Evolutionary conservation across 805 yeast genomes (phyloP), one percentile per base, ranked within the genome.

Genomic region (Saccharomyces kudriavzevii): DNA sequence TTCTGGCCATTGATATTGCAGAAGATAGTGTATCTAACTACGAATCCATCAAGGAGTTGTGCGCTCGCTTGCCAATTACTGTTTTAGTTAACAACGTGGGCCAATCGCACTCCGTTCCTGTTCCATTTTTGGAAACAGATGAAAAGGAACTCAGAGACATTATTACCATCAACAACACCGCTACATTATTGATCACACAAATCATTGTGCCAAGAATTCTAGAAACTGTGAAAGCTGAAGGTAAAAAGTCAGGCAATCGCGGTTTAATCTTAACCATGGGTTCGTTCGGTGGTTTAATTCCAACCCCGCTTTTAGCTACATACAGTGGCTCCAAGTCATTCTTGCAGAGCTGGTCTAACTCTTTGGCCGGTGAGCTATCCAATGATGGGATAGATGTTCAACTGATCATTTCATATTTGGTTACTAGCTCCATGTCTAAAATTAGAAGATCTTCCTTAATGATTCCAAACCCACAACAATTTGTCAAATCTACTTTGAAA

Each of bases 271-370:
- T 94, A 61, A 90, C 94, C 29, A 89, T 94, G 97, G 97, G 98
- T 47, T 92, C 98, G 3, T 92, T 94, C 67, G 96, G 96, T 52
- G 99, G 98, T 3, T 77, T 91, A 60, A 76, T 89, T 48, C 98
- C 99, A 53, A 85, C 96, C 11, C 98, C 99, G 24, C 78, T 83
- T 61, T 78, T 94, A 62, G 96, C 98, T 20, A 87, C 91, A 10
- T 94, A 94, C 74, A 87, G 97, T 20, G 99, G 99, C 25, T 89
- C 97, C 48, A 94, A 94, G 75, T 89, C 96, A 5, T 94, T 94
- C 70, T 77, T 94, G 67, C 97, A 94, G 74, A 81, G 83, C 55
- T 94, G 99, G 98, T 87, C 94, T 49, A 74, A 80, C 50, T 90
- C 97, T 1, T 77, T 94, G 60, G 87, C 96, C 17, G 90, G 91